A percentile compares a stretch with the other conserved stretches of the same genome.
phyloP scores from a whole-genome alignment of 495 filamentous ascomycete genomes.

The Penicillium steckii region DNA sequence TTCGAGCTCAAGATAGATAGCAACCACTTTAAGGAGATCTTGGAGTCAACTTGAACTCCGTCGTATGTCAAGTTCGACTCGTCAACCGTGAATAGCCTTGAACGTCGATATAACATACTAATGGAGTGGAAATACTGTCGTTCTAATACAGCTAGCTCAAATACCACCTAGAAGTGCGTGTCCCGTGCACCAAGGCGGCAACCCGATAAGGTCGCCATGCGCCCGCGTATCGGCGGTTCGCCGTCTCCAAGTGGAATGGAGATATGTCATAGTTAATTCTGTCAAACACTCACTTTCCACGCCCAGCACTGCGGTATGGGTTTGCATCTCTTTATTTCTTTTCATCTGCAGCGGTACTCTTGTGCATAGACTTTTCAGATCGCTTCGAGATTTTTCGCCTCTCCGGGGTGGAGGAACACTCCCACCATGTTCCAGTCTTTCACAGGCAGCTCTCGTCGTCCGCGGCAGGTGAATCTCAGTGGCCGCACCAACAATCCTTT shows the following conservation, averaged over 20 bases:
- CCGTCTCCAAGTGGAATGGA: background rate
- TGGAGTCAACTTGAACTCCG: no score
- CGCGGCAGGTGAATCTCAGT: slow-evolving; percentile 90
- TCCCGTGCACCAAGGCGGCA: slow-evolving; percentile 12
- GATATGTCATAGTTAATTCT: slow-evolving; percentile 37
- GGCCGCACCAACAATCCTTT: slow-evolving; percentile 80
- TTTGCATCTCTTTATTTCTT: slow-evolving; percentile 14
- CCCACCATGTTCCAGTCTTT: slow-evolving; percentile 82
- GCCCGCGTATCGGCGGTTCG: slow-evolving; percentile 15
- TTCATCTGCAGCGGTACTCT: slow-evolving; percentile 13
- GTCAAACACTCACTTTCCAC: slow-evolving; percentile 9
- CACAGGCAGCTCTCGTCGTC: slow-evolving; percentile 79
- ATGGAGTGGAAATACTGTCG: slow-evolving; percentile 11
- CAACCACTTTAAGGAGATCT: no score
- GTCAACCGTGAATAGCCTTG: no score
- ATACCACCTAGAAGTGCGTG: slow-evolving; percentile 8
- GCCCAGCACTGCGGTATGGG: slow-evolving; percentile 26
- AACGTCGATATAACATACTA: no score
- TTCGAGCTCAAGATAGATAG: no score
- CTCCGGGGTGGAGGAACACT: slow-evolving; percentile 12
- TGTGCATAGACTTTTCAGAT: slow-evolving; percentile 3
- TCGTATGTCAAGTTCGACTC: no score
- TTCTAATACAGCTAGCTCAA: background rate
- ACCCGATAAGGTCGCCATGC: slow-evolving; percentile 24
- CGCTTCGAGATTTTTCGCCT: background rate